These are phyloP conservation scores for Boletus tomentosulus DNA, from an alignment of 768 basidiomycete genomes.

Conservation along the genomic window DNA sequence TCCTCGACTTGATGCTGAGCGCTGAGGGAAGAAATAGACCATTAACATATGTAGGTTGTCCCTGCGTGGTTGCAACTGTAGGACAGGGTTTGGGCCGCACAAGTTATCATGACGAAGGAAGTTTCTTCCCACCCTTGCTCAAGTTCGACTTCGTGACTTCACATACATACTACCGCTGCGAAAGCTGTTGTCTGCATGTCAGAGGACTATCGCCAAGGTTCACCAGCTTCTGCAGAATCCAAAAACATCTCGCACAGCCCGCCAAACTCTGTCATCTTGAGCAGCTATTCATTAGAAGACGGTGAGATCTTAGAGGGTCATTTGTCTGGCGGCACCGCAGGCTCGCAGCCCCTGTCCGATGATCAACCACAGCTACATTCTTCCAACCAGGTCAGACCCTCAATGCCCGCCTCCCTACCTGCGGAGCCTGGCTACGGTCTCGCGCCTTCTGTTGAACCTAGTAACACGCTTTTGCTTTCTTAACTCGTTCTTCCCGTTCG, in stretches of 20 bases:
- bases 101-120: no score
- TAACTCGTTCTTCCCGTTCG: not conserved
- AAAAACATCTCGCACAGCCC: not conserved
- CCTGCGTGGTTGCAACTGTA: no score
- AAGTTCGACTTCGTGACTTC: no score
- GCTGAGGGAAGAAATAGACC: no score
- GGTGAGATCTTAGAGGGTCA: constrained; percentile 20
- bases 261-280: not conserved
- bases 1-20: no score
- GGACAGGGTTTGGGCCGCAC: no score
- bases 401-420: not conserved
- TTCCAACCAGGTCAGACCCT: not conserved
- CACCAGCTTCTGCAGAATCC: not conserved
- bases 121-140: no score
- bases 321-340: not conserved
- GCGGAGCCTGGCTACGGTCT: not conserved
- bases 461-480: constrained; percentile 5
- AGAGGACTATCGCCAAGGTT: not conserved
- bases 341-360: not conserved
- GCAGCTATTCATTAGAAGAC: constrained; percentile 14
- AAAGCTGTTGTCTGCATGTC: no score
- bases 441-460: not conserved
- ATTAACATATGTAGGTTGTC: no score
- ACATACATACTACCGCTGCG: no score
- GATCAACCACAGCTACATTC: not conserved